A percentile compares a stretch with the other conserved stretches of the same genome.
Evolutionary conservation across 768 basidiomycete species (phyloP).

Genomic region (Tulasnella calospora): DNA sequence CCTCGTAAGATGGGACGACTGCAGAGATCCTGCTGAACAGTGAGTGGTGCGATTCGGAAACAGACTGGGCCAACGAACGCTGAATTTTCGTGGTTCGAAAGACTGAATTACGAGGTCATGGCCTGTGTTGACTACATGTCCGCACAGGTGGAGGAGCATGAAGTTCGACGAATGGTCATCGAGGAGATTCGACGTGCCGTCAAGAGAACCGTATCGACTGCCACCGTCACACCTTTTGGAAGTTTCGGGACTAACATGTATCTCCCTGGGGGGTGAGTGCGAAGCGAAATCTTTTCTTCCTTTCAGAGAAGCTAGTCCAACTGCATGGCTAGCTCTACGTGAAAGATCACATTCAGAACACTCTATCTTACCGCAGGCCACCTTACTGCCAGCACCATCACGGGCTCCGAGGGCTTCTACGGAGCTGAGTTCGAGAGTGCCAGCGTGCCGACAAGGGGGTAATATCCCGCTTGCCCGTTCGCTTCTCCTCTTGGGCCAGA

Average conservation of each 20-base stretch:
- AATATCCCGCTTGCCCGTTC: not conserved
- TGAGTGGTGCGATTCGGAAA: constrained; percentile 40
- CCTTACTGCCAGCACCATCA: not conserved
- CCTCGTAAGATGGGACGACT: constrained; percentile 64
- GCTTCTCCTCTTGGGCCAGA: not conserved
- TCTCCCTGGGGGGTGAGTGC: constrained; percentile 78
- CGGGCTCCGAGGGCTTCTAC: not conserved
- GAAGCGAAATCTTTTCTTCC: constrained; percentile 1
- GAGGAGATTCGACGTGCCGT: constrained; percentile 64
- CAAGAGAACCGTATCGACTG: constrained; percentile 64
- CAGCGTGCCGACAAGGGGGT: not conserved
- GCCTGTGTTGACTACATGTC: constrained; percentile 85
- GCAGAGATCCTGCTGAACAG: constrained; percentile 80
- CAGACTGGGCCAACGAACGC: not conserved
- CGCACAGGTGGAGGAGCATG: constrained; percentile 79
- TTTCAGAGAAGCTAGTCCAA: not conserved
- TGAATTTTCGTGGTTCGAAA: constrained; percentile 33
- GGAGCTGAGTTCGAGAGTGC: not conserved
- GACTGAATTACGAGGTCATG: constrained; percentile 81
- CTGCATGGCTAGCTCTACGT: not conserved
- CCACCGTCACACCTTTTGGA: constrained; percentile 80
- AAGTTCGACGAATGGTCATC: constrained; percentile 70
- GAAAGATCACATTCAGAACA: not conserved
- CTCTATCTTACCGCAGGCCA: not conserved
- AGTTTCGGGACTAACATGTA: constrained; percentile 92